These are phyloP conservation scores for Podosphaera aphanis DNA, from an alignment of 2,329 filamentous ascomycete genomes.

Conservation along the genomic window DNA sequence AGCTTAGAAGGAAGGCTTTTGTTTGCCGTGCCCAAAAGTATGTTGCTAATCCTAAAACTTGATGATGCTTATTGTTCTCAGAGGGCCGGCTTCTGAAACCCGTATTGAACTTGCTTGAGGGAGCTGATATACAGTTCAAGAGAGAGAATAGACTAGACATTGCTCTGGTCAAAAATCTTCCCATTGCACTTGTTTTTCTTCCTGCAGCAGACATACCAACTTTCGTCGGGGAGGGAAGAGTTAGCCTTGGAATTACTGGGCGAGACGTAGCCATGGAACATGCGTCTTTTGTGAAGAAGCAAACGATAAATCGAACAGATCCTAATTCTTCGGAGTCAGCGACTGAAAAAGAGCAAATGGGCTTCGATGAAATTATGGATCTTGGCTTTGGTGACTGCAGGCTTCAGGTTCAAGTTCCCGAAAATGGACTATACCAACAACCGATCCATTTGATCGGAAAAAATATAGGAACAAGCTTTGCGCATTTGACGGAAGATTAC, in stretches of 20 bases:
- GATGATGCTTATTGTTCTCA: slow-evolving; percentile 17
- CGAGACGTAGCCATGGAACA: slow-evolving; percentile 83
- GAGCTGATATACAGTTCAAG: slow-evolving; percentile 89
- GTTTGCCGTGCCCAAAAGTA: slow-evolving; percentile 96
- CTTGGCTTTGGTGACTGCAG: slow-evolving; percentile 78
- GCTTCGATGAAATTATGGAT: slow-evolving; percentile 65
- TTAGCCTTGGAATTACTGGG: slow-evolving; percentile 87
- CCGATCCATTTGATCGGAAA: slow-evolving; percentile 67
- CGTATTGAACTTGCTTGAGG: slow-evolving; percentile 71
- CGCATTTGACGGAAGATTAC: slow-evolving; percentile 58
- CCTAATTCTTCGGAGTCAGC: slow-evolving; percentile 22
- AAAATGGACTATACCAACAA: slow-evolving; percentile 48
- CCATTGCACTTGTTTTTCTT: slow-evolving; percentile 87
- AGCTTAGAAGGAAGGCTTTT: slow-evolving; percentile 82
- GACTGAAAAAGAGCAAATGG: slow-evolving; percentile 20
- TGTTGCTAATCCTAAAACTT: slow-evolving; percentile 19
- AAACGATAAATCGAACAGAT: slow-evolving; percentile 24
- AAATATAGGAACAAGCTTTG: slow-evolving; percentile 91
- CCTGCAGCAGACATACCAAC: slow-evolving; percentile 93
- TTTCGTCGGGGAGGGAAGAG: slow-evolving; percentile 83
- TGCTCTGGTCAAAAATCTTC: slow-evolving; percentile 88
- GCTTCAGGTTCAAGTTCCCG: slow-evolving; percentile 89
- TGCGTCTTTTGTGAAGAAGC: slow-evolving; percentile 36
- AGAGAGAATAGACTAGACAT: slow-evolving; percentile 91
- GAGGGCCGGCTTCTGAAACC: slow-evolving; percentile 84